Conservation (phyloP, 768 basidiomycete genomes). For the Russula sp. region DNA sequence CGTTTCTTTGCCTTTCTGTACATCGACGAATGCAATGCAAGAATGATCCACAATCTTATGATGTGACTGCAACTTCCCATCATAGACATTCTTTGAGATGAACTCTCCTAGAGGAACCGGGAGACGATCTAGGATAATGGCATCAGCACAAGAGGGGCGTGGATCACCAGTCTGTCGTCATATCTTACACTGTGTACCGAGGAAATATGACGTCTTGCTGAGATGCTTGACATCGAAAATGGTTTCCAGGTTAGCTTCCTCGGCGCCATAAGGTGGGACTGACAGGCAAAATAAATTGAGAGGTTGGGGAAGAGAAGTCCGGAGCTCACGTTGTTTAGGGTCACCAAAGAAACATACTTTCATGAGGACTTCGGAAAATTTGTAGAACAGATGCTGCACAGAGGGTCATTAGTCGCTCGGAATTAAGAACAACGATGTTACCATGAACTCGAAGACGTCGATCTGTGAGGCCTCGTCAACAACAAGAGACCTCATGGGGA, state of each 20-base stretch:
- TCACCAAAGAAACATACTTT: constrained; percentile 52
- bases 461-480: constrained; percentile 55
- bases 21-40: constrained; percentile 44
- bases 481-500: constrained; percentile 41
- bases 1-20: constrained; percentile 35
- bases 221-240: constrained; percentile 45
- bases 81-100: constrained; percentile 43
- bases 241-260: constrained; percentile 36
- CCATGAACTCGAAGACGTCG: constrained; percentile 43
- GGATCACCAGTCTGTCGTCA: neutral
- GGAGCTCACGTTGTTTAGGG: constrained; percentile 43
- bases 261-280: constrained; percentile 51
- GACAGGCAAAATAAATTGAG: neutral
- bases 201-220: constrained; percentile 31
- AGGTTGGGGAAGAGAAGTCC: too few relatives aligned
- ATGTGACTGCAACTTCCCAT: constrained; percentile 34
- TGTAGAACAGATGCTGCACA: constrained; percentile 40
- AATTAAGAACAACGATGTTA: constrained; percentile 20
- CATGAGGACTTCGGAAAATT: constrained; percentile 33
- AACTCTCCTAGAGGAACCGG: constrained; percentile 43
- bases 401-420: neutral
- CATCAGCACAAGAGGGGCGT: neutral
- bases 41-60: constrained; percentile 32
- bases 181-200: constrained; percentile 43
- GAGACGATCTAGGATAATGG: constrained; percentile 42